These are phyloP conservation scores for Phaffomyces thermotolerans DNA, from an alignment of 805 yeast species.

Conservation along the genomic window DNA sequence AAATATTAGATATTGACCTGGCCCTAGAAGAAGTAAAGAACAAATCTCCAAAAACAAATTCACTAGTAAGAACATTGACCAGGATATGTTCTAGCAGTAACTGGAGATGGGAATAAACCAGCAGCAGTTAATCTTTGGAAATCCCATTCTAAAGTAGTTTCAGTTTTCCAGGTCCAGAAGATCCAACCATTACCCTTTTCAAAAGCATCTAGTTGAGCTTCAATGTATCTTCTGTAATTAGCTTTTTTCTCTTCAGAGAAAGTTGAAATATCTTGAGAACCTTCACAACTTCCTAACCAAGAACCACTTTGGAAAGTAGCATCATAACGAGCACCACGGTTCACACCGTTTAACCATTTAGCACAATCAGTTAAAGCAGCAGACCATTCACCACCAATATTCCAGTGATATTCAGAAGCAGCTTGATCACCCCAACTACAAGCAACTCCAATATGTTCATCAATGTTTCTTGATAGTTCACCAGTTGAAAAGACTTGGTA, in stretches of 20 bases:
- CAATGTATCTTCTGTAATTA: conserved; percentile 63
- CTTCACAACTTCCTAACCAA: conserved; percentile 57
- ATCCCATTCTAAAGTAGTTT: conserved; percentile 81
- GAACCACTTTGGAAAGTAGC: conserved; percentile 40
- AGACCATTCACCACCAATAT: conserved; percentile 80
- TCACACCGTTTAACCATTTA: conserved; percentile 82
- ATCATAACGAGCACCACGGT: conserved; percentile 75
- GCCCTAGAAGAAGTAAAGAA: no score
- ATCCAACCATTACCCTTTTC: conserved; percentile 80
- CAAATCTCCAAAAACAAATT: no score
- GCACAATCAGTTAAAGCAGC: conserved; percentile 93
- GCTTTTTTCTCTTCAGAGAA: conserved; percentile 56
- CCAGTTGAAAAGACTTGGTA: conserved; percentile 74
- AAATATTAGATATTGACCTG: no score
- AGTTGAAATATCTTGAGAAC: conserved; percentile 35
- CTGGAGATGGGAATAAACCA: conserved; percentile 77
- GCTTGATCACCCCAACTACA: conserved; percentile 44
- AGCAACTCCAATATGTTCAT: conserved; percentile 51
- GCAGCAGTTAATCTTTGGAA: conserved; percentile 48
- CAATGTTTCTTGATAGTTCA: conserved; percentile 52
- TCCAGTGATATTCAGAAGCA: conserved; percentile 57
- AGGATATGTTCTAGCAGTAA: conserved; percentile 41
- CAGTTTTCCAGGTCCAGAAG: conserved; percentile 93
- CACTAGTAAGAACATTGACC: neutral
- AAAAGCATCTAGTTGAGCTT: conserved; percentile 86